Evolutionary conservation across 441 rosid species (phyloP), one percentile per base, ranked within the genome.

Genomic region (Gossypium laxum): DNA sequence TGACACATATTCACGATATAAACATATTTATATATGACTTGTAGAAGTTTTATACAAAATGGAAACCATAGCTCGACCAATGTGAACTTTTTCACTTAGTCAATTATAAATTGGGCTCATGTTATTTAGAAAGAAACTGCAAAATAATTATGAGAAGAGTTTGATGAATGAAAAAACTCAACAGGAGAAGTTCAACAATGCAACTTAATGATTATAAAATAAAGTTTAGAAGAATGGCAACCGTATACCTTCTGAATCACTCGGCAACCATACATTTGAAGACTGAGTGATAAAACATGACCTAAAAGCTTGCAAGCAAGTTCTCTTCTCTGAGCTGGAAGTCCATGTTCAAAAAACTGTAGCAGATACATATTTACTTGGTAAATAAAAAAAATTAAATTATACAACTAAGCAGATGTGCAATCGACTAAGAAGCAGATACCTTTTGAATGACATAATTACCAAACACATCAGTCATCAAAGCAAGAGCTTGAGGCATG

Each of bases 361-460:
- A 61, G 12, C 41, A 68, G 50, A 28, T 24, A 18, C 30, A 65
- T 47, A 26, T 64, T 18, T 18, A 55, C 22, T 54, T 8, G 4
- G 10, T 8, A 57, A 38, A 43, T 43, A 30, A 18, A 21, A 17
- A 26, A 45, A 21, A 64, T n/a, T 30, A 21, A 54, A 21, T 38
- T 1, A 68, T 50, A 47, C 17, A 66, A 15, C 69, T 34, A 19
- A 14, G 7, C 18, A 54, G 5, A 26, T 66, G 12, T 55, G 41
- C 52, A 50, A 72, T 15, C 4, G 61, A 47, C 14, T 32, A 72
- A 41, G 43, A 74, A 22, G 26, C 32, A 14, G 3, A 72, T 82
- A 89, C 97, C 93, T 91, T 91, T 66, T 91, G 97, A 73, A 91
- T 86, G 6, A 91, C 97, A 86, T 91, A 91, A 81, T 91, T 91